Evolutionary conservation across 2,329 filamentous ascomycete genomes (phyloP).

Genomic region (Cordyceps pruinosa): DNA sequence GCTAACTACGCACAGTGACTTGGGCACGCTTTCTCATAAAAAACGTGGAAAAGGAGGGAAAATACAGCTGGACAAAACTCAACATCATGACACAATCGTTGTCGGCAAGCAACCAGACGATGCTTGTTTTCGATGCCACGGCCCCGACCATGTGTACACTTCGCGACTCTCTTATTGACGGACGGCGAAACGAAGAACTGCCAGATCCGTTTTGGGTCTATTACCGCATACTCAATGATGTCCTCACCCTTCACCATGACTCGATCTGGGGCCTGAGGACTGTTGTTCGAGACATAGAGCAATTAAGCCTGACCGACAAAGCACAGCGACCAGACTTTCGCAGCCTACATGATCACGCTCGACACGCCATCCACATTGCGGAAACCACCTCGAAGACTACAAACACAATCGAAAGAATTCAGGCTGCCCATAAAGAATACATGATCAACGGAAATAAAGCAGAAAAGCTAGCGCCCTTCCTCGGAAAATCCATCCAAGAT

Average conservation of each 20-base stretch:
- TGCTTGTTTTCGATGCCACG: constrained; percentile 27
- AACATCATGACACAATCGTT: constrained; percentile 27
- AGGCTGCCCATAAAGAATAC: constrained; percentile 22
- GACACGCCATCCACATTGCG: constrained; percentile 38
- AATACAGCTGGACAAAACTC: constrained; percentile 30
- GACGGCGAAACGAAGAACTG: constrained; percentile 10
- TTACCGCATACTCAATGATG: constrained; percentile 21
- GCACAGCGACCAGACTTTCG: constrained; percentile 24
- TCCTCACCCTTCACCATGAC: constrained; percentile 26
- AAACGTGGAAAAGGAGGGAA: constrained; percentile 13
- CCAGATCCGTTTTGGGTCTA: constrained; percentile 33
- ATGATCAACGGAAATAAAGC: neutral
- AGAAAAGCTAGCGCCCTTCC: constrained; percentile 3
- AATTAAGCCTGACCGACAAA: neutral
- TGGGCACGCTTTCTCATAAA: constrained; percentile 29
- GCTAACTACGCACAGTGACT: constrained; percentile 19
- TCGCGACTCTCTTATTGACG: neutral
- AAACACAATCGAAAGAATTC: constrained; percentile 26
- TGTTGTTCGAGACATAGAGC: constrained; percentile 29
- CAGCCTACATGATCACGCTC: constrained; percentile 33
- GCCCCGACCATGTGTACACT: constrained; percentile 6
- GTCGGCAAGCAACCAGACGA: constrained; percentile 16
- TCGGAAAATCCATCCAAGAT: constrained; percentile 18
- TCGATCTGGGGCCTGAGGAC: constrained; percentile 35
- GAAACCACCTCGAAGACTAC: constrained; percentile 34